Conservation (phyloP, 805 yeast species). For the Saccharomyces kudriavzevii region DNA sequence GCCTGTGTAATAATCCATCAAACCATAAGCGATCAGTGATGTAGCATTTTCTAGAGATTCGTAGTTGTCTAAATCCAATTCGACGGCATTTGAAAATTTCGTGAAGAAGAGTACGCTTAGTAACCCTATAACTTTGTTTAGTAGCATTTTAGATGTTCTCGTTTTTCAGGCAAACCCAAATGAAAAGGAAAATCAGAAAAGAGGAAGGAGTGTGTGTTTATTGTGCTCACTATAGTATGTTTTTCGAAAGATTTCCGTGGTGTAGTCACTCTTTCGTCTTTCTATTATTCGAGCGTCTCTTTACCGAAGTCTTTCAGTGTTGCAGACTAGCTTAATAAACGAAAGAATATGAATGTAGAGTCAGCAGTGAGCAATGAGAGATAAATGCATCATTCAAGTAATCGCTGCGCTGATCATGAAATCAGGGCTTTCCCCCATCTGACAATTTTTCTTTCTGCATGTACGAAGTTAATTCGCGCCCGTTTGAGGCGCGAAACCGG, state of each 20-base stretch:
- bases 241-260: neutral
- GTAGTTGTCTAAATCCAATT: conserved; percentile 25
- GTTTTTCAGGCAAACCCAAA: neutral
- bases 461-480: neutral
- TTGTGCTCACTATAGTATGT: neutral
- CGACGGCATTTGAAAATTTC: conserved; percentile 10
- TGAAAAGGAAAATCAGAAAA: neutral
- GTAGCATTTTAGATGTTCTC: neutral
- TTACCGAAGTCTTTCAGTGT: neutral
- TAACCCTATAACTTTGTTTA: neutral
- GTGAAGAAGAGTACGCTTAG: neutral
- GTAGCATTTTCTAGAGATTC: conserved; percentile 41
- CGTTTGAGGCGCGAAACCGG: neutral
- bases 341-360: neutral
- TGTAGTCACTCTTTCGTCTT: neutral
- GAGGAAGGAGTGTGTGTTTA: neutral
- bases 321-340: neutral
- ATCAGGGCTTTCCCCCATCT: neutral
- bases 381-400: neutral
- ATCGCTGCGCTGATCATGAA: neutral
- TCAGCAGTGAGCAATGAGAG: neutral
- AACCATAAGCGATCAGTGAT: conserved; percentile 55
- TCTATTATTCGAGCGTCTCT: neutral
- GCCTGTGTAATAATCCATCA: conserved; percentile 78
- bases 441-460: neutral